Percentiles rank a stretch among this genome's conserved stretches.
These are phyloP conservation scores for Tylopilus orsonianus DNA, from an alignment of 1,284 basidiomycete genomes.

Conservation along the genomic window DNA sequence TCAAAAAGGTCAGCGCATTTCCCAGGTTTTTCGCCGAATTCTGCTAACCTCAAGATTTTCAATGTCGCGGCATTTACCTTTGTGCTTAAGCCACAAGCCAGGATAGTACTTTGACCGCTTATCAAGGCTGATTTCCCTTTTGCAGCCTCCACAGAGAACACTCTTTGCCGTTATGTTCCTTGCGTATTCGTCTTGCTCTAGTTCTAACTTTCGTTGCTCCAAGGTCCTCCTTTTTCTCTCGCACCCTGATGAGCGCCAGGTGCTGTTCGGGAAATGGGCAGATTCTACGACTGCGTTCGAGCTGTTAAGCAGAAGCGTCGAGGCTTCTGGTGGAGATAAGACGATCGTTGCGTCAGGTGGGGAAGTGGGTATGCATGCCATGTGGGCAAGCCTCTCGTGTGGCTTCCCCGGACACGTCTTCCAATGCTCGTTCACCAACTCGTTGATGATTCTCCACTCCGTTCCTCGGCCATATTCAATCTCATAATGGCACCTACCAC, in stretches of 20 bases:
- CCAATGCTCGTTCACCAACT: slow-evolving; percentile 32
- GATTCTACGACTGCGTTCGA: slow-evolving; percentile 2
- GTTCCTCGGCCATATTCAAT: slow-evolving; percentile 30
- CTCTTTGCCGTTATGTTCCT: slow-evolving; percentile 26
- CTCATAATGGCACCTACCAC: slow-evolving; percentile 25
- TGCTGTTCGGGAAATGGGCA: background rate
- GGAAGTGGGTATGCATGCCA: slow-evolving; percentile 13
- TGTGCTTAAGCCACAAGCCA: slow-evolving; percentile 32
- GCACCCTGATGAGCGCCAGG: slow-evolving; percentile 22
- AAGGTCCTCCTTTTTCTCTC: slow-evolving; percentile 33
- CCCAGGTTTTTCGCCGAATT: background rate
- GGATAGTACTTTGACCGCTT: slow-evolving; percentile 37
- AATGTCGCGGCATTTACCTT: slow-evolving; percentile 25
- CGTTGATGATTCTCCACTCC: slow-evolving; percentile 28
- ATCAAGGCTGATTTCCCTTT: slow-evolving; percentile 33
- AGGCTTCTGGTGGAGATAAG: slow-evolving; percentile 9
- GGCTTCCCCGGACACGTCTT: slow-evolving; percentile 27
- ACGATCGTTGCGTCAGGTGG: slow-evolving; percentile 11
- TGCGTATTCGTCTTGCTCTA: slow-evolving; percentile 33
- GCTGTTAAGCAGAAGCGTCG: slow-evolving; percentile 4
- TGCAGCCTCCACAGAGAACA: slow-evolving; percentile 28
- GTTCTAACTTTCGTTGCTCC: slow-evolving; percentile 27
- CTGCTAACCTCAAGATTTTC: slow-evolving; percentile 31
- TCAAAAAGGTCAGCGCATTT: slow-evolving; percentile 13
- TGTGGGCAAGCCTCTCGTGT: slow-evolving; percentile 13